phyloP scores from a whole-genome alignment of 192 early-diverging fungal genomes.

The Rhizophagus sp. region DNA sequence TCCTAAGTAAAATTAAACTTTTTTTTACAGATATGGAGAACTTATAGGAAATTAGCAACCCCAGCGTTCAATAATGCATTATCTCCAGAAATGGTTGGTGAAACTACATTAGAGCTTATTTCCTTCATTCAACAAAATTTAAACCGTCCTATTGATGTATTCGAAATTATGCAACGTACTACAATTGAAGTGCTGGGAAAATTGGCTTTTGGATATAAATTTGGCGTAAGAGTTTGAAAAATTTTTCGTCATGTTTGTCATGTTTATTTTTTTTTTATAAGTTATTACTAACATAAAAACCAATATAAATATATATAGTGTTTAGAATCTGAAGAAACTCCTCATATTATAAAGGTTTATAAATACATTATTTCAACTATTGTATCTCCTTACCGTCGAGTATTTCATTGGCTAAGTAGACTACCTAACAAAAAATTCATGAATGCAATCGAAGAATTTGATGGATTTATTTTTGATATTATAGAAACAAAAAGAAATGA shows the following conservation, averaged over 20 bases:
- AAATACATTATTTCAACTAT: neutral
- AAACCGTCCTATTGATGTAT: neutral
- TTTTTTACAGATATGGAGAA: neutral
- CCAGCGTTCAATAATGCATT: neutral
- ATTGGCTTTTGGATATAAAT: slow-evolving; percentile 3
- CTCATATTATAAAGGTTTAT: neutral
- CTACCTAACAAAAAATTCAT: neutral
- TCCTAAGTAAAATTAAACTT: neutral
- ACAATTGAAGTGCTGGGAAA: neutral
- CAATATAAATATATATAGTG: neutral
- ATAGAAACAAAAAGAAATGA: neutral
- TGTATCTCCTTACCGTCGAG: neutral
- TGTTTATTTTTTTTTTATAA: neutral
- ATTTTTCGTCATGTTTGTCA: too few species aligned
- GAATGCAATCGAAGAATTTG: neutral
- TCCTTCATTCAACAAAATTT: neutral
- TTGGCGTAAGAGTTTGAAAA: neutral
- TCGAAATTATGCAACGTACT: neutral
- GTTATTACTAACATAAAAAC: neutral
- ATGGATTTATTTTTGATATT: neutral
- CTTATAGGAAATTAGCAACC: neutral
- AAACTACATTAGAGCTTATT: neutral
- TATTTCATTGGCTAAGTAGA: neutral
- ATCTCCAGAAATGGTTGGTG: neutral
- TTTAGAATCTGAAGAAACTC: neutral